Base-by-base conservation (phyloP, 2,329 filamentous ascomycete genomes). In the Talaromyces sp. region DNA sequence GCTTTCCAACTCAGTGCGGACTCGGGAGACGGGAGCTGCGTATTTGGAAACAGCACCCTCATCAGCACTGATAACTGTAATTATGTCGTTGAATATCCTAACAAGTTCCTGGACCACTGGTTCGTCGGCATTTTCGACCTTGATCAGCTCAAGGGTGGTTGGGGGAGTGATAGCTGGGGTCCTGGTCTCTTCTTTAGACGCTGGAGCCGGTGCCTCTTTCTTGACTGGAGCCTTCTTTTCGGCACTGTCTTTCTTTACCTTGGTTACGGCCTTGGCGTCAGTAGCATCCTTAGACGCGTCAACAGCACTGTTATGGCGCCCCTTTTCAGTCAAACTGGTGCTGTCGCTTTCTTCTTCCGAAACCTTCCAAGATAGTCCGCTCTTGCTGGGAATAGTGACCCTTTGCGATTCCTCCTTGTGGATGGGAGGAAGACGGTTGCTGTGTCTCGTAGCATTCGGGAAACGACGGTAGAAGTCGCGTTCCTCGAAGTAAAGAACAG, bases 21-120 rank as follows among this genome's bases (percentile, higher is more conserved):
- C 92, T 79, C 94, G 92, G 65, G 82, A 79, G 59, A 99, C 86
- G 1, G 91, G 87, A 2, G 84, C 82, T 54, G 84, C 85, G 75
- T 94, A 96, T 73, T 88, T 91, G 65, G 82, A 82, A 62, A 87
- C 84, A 58, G 89, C 84, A 61, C 87, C 84, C 17, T 56, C 54
- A 71, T 96, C 93, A 59, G 89, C 89, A 73, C 97, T 96, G 71
- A 97, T 87, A 48, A 95, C 90, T 8, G 89, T 86, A 70, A 99
- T 96, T 67, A 99, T 88, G 73, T 96, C 91, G 77, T 99, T 99
- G 66, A 99, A 82, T 77, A 96, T 93, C 77, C 90, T 93, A 60
- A 96, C 91, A 5, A 99, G 81, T 68, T 97, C 91, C 75, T 97
- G 91, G 21, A 97, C 89, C 36, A 96, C 83, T 28, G 90, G 89